A percentile compares a stretch with the other conserved stretches of the same genome.
Evolutionary conservation across 2,329 filamentous ascomycete genomes (phyloP).

Genomic region (Colletotrichum cereale): DNA sequence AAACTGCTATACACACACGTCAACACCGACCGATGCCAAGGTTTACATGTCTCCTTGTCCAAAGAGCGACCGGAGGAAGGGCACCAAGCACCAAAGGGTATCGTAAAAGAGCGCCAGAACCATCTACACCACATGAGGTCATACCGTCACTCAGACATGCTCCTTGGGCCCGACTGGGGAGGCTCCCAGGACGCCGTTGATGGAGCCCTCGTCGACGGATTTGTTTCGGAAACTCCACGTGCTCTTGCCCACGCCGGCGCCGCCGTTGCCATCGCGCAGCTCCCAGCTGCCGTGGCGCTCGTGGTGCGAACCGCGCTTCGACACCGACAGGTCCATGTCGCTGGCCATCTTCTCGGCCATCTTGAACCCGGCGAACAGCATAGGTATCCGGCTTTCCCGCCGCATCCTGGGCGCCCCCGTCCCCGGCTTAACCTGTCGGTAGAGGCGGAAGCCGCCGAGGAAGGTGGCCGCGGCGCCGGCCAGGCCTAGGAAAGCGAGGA

Average conservation of each 20-base stretch:
- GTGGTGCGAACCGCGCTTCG: slow-evolving; percentile 51
- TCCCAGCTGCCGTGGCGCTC: slow-evolving; percentile 66
- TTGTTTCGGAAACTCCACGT: slow-evolving; percentile 37
- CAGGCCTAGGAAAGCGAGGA: slow-evolving; percentile 52
- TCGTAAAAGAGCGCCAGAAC: slow-evolving; percentile 37
- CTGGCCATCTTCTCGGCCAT: slow-evolving; percentile 58
- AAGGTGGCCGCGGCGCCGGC: slow-evolving; percentile 49
- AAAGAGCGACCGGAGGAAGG: slow-evolving; percentile 11
- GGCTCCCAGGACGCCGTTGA: slow-evolving; percentile 50
- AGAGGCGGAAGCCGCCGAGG: slow-evolving; percentile 51
- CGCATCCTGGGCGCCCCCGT: slow-evolving; percentile 7
- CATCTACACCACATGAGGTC: background rate
- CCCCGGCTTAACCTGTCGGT: slow-evolving; percentile 31
- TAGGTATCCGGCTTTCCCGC: slow-evolving; percentile 33
- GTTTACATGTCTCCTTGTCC: background rate
- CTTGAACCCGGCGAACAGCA: slow-evolving; percentile 56
- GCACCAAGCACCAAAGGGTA: slow-evolving; percentile 34
- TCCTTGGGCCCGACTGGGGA: slow-evolving; percentile 55
- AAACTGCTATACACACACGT: background rate
- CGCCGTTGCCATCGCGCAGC: slow-evolving; percentile 47
- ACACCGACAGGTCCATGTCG: slow-evolving; percentile 58
- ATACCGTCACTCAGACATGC: slow-evolving; percentile 48
- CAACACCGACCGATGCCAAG: background rate
- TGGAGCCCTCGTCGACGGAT: slow-evolving; percentile 49
- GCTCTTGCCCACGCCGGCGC: slow-evolving; percentile 45